These are phyloP conservation scores for Monotropa hypopitys DNA, from an alignment of 179 eudicot genomes.

Conservation along the genomic window DNA sequence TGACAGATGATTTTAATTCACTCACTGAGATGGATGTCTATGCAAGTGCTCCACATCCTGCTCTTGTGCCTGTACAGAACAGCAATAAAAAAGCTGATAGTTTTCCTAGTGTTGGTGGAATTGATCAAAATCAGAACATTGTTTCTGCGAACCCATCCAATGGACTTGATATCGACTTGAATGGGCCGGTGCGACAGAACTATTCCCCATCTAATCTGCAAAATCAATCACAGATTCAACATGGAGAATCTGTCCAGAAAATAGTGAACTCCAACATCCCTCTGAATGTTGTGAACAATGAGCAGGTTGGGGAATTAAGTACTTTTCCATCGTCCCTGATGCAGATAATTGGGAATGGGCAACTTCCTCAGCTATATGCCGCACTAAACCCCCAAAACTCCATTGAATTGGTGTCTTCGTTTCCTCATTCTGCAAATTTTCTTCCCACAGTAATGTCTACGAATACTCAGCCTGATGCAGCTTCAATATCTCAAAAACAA, in stretches of 20 bases:
- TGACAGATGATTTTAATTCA: conserved; percentile 6
- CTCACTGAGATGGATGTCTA: conserved; percentile 1
- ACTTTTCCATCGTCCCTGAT: conserved; percentile 34
- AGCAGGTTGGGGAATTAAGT: conserved; percentile 12
- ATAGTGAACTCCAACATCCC: conserved; percentile 6
- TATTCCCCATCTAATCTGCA: conserved; percentile 21
- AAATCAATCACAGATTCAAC: conserved; percentile 12
- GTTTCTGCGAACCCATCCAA: conserved; percentile 5
- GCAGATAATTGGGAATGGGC: conserved; percentile 40
- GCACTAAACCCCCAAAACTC: conserved; percentile 16
- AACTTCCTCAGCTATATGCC: conserved; percentile 32
- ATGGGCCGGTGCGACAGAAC: conserved; percentile 21
- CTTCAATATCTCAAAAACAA: conserved; percentile 18
- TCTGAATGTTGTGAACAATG: conserved; percentile 4
- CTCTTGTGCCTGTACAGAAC: conserved; percentile 24
- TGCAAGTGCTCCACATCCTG: conserved; percentile 10
- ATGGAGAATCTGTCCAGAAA: conserved; percentile 6
- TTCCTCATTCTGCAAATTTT: conserved; percentile 8
- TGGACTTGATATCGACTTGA: conserved; percentile 10
- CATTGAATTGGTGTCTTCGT: conserved; percentile 7
- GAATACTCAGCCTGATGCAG: conserved; percentile 18
- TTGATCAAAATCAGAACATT: conserved; percentile 15
- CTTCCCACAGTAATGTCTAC: conserved; percentile 13
- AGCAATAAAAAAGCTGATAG: conserved; percentile 17
- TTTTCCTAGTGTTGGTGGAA: conserved; percentile 12